Conservation (phyloP, 495 filamentous ascomycete species). For the Barbatosphaeria neglecta region DNA sequence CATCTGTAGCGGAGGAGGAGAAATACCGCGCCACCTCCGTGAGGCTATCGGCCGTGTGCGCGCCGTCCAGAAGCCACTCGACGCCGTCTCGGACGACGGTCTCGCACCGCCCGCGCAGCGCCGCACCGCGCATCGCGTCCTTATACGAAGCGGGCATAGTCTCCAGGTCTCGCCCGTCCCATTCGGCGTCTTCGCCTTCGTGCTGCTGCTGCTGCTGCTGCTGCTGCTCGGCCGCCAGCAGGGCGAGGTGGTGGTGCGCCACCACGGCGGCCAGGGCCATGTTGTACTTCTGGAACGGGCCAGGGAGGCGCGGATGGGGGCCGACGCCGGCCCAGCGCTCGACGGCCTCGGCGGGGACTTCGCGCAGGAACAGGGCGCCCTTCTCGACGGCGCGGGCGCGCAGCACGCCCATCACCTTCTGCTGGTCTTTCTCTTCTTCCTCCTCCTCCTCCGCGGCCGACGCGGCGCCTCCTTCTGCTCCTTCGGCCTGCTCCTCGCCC, state of each 20-base stretch:
- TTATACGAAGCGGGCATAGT: conserved; percentile 40
- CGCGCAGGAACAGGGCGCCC: conserved; percentile 13
- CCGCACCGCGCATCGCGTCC: conserved; percentile 52
- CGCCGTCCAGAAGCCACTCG: conserved; percentile 81
- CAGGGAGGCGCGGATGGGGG: conserved; percentile 17
- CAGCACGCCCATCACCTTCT: conserved; percentile 26
- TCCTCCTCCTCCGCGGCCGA: not conserved
- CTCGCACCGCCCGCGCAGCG: conserved; percentile 67
- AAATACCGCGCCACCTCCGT: conserved; percentile 66
- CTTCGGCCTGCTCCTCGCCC: not conserved
- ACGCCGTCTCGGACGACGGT: conserved; percentile 38
- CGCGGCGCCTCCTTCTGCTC: not conserved
- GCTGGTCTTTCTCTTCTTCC: not conserved
- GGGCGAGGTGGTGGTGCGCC: not conserved
- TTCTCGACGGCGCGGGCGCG: conserved; percentile 26
- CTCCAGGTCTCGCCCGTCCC: conserved; percentile 1
- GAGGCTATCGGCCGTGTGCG: conserved; percentile 79
- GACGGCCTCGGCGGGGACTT: conserved; percentile 20
- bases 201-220: conserved; percentile 17
- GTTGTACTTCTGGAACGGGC: conserved; percentile 33
- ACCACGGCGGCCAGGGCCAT: conserved; percentile 31
- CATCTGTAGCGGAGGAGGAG: too few relatives aligned
- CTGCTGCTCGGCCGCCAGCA: conserved; percentile 14
- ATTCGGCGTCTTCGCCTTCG: not conserved
- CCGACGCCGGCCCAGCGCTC: conserved; percentile 25